Evolutionary conservation across 2,329 filamentous ascomycete genomes (phyloP).

Genomic region (Rhynchosporium secalis): DNA sequence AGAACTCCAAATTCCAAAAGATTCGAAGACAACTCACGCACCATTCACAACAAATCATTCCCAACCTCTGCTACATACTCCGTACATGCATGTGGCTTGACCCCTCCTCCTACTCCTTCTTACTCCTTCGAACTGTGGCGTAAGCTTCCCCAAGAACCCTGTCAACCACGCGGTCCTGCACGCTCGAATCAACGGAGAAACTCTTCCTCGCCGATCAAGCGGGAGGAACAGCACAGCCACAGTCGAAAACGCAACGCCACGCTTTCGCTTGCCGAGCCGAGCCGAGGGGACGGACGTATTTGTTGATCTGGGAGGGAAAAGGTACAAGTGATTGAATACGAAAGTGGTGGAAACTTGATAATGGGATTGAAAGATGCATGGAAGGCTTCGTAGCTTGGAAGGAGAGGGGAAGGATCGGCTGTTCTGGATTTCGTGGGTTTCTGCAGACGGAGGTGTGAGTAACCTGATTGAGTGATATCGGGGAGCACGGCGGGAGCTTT

Average conservation of each 20-base stretch:
- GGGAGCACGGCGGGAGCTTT: no score
- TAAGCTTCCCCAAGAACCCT: neutral
- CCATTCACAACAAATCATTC: slow-evolving; percentile 5
- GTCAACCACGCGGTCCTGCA: slow-evolving; percentile 10
- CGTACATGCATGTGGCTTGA: slow-evolving; percentile 18
- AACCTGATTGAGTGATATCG: neutral
- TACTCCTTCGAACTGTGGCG: slow-evolving; percentile 15
- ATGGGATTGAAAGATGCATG: neutral
- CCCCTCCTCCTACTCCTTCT: neutral
- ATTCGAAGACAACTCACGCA: neutral
- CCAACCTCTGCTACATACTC: neutral
- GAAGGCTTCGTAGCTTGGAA: neutral
- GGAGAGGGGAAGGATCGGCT: neutral
- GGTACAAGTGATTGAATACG: neutral
- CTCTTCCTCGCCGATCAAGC: slow-evolving; percentile 4
- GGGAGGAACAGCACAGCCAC: slow-evolving; percentile 19
- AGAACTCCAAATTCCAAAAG: neutral
- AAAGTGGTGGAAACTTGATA: slow-evolving; percentile 4
- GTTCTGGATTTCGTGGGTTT: neutral
- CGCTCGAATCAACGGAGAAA: neutral
- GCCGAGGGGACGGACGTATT: neutral
- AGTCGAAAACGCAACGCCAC: neutral
- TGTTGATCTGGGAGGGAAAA: neutral
- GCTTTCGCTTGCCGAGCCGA: neutral
- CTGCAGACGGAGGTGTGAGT: no score